These are phyloP conservation scores for Diplodia seriata DNA, from an alignment of 2,329 filamentous ascomycete genomes.

Conservation along the genomic window DNA sequence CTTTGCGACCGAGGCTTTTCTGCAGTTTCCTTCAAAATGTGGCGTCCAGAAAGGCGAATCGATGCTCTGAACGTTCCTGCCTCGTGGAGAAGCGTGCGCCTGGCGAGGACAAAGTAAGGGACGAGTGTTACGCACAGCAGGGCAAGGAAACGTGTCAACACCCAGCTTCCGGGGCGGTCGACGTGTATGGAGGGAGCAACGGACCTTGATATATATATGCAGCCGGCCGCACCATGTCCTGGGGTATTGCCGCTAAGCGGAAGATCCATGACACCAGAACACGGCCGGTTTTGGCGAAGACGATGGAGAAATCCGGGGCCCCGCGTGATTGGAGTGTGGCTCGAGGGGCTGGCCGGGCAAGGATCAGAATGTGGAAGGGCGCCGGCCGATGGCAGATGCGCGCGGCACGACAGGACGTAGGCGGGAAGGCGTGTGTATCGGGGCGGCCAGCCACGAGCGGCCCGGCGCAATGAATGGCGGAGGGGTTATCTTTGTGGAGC, in stretches of 20 bases:
- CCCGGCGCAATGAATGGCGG: not conserved
- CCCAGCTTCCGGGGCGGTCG: too few species aligned
- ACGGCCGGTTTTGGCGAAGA: not conserved
- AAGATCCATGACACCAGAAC: not conserved
- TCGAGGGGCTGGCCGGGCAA: not conserved
- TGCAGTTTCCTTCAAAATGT: not conserved
- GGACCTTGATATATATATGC: constrained; percentile 18
- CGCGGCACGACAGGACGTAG: not conserved
- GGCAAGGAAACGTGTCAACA: not conserved
- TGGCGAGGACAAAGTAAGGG: not conserved
- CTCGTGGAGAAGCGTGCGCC: not conserved
- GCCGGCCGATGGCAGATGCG: not conserved
- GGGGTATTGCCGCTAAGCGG: constrained; percentile 4
- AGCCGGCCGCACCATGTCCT: not conserved
- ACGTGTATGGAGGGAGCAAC: not conserved
- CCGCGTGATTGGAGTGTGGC: not conserved
- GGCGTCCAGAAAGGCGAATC: not conserved
- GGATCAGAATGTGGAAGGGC: not conserved
- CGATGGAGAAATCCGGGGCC: constrained; percentile 21
- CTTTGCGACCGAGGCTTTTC: not conserved
- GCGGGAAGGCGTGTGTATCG: not conserved
- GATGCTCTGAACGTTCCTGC: not conserved
- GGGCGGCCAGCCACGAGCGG: constrained; percentile 1
- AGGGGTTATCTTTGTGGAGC: not conserved
- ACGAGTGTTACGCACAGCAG: not conserved